Evolutionary conservation across 1,284 basidiomycete genomes (phyloP).

Genomic region (Microbotryum saponariae): DNA sequence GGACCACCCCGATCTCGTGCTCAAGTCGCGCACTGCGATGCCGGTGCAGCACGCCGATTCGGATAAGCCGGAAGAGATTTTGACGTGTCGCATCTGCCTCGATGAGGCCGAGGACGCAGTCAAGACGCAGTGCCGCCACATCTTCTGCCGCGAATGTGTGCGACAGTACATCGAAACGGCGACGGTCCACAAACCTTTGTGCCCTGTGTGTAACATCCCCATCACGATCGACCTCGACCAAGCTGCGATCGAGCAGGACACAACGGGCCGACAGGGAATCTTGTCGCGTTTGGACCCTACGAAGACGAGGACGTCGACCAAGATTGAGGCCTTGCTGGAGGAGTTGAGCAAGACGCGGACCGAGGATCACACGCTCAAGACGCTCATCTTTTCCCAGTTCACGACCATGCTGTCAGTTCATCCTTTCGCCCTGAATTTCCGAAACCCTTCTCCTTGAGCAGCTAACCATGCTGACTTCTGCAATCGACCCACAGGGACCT

Average conservation of each 20-base stretch:
- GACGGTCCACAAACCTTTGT: slow-evolving; percentile 68
- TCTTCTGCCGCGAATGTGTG: slow-evolving; percentile 83
- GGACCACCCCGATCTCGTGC: slow-evolving; percentile 73
- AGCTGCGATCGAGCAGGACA: slow-evolving; percentile 76
- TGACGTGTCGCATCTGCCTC: slow-evolving; percentile 80
- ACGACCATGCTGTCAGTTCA: slow-evolving; percentile 63
- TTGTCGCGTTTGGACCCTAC: slow-evolving; percentile 80
- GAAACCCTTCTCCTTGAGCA: slow-evolving; percentile 16
- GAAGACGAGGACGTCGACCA: slow-evolving; percentile 87
- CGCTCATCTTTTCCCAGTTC: slow-evolving; percentile 91
- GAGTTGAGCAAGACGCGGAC: slow-evolving; percentile 76
- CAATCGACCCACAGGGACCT: slow-evolving; percentile 52
- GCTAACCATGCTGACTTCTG: slow-evolving; percentile 25
- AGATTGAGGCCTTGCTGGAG: slow-evolving; percentile 94
- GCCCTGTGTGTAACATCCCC: slow-evolving; percentile 88
- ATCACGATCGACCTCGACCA: slow-evolving; percentile 88
- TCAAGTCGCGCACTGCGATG: slow-evolving; percentile 48
- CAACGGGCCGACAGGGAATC: slow-evolving; percentile 76
- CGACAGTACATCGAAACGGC: slow-evolving; percentile 76
- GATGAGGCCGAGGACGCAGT: slow-evolving; percentile 97
- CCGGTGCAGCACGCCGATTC: slow-evolving; percentile 48
- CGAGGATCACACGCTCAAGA: slow-evolving; percentile 89
- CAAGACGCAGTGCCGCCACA: slow-evolving; percentile 72
- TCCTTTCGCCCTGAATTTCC: slow-evolving; percentile 4
- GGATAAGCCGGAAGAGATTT: slow-evolving; percentile 57